Evolutionary conservation across 106 monocot genomes (phyloP).

Genomic region (Chionographis japonica): DNA sequence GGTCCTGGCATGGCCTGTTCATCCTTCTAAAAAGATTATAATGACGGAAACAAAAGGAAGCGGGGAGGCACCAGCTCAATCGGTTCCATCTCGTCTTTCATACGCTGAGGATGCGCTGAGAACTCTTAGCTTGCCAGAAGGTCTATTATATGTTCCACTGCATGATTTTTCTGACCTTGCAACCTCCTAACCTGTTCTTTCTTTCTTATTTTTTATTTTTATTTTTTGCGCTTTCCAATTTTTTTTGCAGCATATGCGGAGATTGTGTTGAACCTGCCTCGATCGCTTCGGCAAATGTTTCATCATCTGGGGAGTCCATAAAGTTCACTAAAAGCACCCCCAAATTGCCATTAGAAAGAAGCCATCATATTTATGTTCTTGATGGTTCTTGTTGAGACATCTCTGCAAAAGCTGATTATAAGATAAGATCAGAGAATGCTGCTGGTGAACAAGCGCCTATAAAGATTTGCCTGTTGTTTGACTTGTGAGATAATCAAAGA

Average conservation of each 20-base stretch:
- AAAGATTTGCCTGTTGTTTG: too few species aligned
- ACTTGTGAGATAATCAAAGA: too few species aligned
- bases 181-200: background rate
- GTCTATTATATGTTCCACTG: conserved; percentile 19
- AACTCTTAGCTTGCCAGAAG: conserved; percentile 87
- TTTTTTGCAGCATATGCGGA: conserved; percentile 56
- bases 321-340: background rate
- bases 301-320: conserved; percentile 11
- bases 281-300: conserved; percentile 39
- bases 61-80: conserved; percentile 26
- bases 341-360: background rate
- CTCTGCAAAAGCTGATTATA: too few species aligned
- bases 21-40: conserved; percentile 57
- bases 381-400: too few species aligned
- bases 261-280: conserved; percentile 52
- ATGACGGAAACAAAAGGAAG: conserved; percentile 26
- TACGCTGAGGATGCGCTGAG: conserved; percentile 87
- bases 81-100: conserved; percentile 63
- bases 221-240: background rate
- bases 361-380: background rate
- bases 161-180: background rate
- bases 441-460: too few species aligned
- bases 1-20: conserved; percentile 86
- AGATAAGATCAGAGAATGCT: too few species aligned
- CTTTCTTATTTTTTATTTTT: background rate